Base-by-base conservation (phyloP, 169 alveolate species). In the Plasmodium blacklocki region DNA sequence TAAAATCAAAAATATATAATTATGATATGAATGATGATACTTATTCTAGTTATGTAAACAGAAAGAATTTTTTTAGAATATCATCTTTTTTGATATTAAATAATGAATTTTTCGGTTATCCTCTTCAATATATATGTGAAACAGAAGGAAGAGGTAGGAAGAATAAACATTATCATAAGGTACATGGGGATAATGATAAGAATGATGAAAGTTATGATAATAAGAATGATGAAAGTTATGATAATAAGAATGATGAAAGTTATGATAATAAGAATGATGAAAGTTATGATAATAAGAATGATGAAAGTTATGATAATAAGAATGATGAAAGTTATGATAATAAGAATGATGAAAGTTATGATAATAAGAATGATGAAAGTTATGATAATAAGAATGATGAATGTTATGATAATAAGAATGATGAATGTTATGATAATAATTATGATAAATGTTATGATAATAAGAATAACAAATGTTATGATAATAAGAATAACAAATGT, bases 91-190 rank as follows among this genome's bases (percentile, higher is more conserved):
- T 83, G 18, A 39, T 83, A 14, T 67, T 68, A 11, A 54, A 83
- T 62, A 68, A 56, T n/a, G 91, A 83, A 12, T 68, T 83, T 49
- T 83, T 63, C 43, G 14, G 76, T 7, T 54, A 52, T 18, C 88
- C 88, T 8, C 67, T 83, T 59, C 52, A 43, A 14, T 21, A 54
- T 21, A 9, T 12, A 23, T 83, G 83, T 56, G 21, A 4, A 11
- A 47, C n/a, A 21, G 14, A 6, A 4, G 21, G 54, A 9, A 64
- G 45, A 9, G 66, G 26, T 15, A 43, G 3, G 58, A 67, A 54
- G 1, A 12, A 64, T 14, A 6, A 18, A 11, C 56, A 49, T 45
- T 3, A 5, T 18, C 15, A 9, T 15, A 75, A 14, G 3, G 43
- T 2, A 56, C 15, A 26, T 62, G 23, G 68, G 21, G 23, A 15